A percentile compares a stretch with the other conserved stretches of the same genome.
phyloP scores from a whole-genome alignment of 192 early-diverging fungal genomes.

The Backusella macrospora region DNA sequence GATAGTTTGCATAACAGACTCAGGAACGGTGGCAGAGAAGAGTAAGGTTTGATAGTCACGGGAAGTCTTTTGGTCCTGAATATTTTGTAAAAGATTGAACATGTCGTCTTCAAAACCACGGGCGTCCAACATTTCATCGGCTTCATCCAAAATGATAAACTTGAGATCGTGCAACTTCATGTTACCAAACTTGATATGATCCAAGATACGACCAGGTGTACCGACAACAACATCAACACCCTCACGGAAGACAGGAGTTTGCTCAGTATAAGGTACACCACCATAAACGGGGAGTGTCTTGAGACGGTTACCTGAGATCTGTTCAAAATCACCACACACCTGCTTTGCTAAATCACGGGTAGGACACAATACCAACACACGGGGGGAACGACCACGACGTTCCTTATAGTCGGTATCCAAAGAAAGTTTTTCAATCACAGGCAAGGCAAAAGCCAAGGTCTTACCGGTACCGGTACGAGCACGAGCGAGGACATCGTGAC shows the following conservation, averaged over 20 bases:
- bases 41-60: constrained; percentile 73
- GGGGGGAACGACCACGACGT: constrained; percentile 50
- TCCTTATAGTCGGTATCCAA: constrained; percentile 41
- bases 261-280: constrained; percentile 84
- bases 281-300: constrained; percentile 81
- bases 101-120: constrained; percentile 85
- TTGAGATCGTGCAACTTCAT: constrained; percentile 66
- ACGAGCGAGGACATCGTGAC: constrained; percentile 75
- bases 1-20: constrained; percentile 77
- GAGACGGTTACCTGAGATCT: constrained; percentile 63
- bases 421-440: constrained; percentile 67
- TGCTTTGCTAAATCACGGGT: constrained; percentile 91
- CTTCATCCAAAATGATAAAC: constrained; percentile 77
- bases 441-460: constrained; percentile 79
- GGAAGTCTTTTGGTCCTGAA: constrained; percentile 75
- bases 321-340: constrained; percentile 78
- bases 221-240: constrained; percentile 79
- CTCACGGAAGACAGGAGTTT: constrained; percentile 77
- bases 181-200: constrained; percentile 84
- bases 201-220: constrained; percentile 80
- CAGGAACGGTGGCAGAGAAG: constrained; percentile 85
- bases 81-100: constrained; percentile 73
- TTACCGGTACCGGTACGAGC: constrained; percentile 82
- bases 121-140: constrained; percentile 82
- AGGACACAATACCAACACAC: constrained; percentile 65